A percentile compares a stretch with the other conserved stretches of the same genome.
Evolutionary conservation across 768 basidiomycete genomes (phyloP).

Genomic region (Rhodotorula paludigena): DNA sequence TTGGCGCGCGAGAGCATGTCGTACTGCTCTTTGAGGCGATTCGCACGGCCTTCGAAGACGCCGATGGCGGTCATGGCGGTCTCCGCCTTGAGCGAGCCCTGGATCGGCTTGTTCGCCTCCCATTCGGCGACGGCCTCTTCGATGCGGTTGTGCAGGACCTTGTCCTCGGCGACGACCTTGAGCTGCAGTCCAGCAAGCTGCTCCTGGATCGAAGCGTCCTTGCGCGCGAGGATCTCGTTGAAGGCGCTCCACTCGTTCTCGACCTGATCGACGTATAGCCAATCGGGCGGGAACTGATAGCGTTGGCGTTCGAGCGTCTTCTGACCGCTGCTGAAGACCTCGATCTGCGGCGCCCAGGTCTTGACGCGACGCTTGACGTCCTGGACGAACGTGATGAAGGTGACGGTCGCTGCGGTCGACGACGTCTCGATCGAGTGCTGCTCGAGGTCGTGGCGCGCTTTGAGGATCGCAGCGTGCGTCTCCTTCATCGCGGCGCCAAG

Average conservation of each 20-base stretch:
- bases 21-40: conserved; percentile 85
- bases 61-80: conserved; percentile 93
- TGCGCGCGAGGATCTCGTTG: conserved; percentile 93
- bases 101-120: conserved; percentile 93
- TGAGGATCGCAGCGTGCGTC: conserved; percentile 85
- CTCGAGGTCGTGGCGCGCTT: conserved; percentile 91
- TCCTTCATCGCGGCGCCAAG: conserved; percentile 95
- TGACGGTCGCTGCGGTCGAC: conserved; percentile 95
- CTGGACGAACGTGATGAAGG: conserved; percentile 98
- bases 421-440: conserved; percentile 89
- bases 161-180: conserved; percentile 99
- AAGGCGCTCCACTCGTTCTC: conserved; percentile 98
- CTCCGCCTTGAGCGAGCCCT: conserved; percentile 93
- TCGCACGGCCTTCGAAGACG: conserved; percentile 86
- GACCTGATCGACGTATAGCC: conserved; percentile 97
- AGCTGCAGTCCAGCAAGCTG: conserved; percentile 95
- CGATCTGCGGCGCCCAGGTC: conserved; percentile 94
- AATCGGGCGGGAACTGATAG: conserved; percentile 93
- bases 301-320: conserved; percentile 94
- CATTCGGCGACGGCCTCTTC: conserved; percentile 83
- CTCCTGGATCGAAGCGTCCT: conserved; percentile 97
- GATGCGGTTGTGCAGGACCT: conserved; percentile 94
- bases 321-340: conserved; percentile 87
- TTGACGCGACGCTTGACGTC: conserved; percentile 96
- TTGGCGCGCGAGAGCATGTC: conserved; percentile 93